phyloP scores from a whole-genome alignment of 2,329 filamentous ascomycete genomes.

The Metarhizium anisopliae region DNA sequence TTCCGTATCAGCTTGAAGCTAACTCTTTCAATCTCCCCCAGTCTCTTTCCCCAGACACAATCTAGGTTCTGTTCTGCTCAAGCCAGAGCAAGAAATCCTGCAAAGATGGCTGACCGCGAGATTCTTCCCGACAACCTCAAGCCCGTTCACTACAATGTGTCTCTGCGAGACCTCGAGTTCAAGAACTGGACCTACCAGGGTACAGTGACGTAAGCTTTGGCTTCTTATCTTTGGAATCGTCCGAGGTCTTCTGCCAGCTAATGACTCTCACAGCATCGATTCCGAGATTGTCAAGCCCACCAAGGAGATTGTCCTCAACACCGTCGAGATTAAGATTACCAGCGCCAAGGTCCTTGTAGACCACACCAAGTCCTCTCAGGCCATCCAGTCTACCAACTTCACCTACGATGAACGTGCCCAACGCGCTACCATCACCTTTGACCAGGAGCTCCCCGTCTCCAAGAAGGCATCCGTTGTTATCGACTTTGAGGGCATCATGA shows the following conservation, averaged over 20 bases:
- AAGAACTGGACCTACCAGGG: slow-evolving; percentile 70
- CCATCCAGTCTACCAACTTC: slow-evolving; percentile 56
- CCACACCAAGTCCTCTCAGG: slow-evolving; percentile 46
- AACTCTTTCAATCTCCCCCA: slow-evolving; percentile 5
- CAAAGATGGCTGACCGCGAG: slow-evolving; percentile 49
- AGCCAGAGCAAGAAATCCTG: slow-evolving; percentile 23
- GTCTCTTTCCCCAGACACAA: slow-evolving; percentile 17
- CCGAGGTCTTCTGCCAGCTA: not conserved
- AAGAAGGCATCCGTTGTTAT: slow-evolving; percentile 60
- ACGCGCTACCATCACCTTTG: slow-evolving; percentile 70
- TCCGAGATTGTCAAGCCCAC: slow-evolving; percentile 62
- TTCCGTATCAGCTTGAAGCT: not conserved
- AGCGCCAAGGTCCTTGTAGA: slow-evolving; percentile 51
- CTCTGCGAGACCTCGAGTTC: slow-evolving; percentile 75
- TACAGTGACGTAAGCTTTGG: slow-evolving; percentile 47
- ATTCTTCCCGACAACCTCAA: slow-evolving; percentile 59
- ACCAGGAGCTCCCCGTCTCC: slow-evolving; percentile 58
- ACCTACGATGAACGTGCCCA: slow-evolving; percentile 78
- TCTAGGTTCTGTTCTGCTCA: slow-evolving; percentile 26
- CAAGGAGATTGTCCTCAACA: slow-evolving; percentile 74
- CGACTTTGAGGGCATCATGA: slow-evolving; percentile 72
- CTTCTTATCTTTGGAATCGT: not conserved
- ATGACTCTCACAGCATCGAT: slow-evolving; percentile 49
- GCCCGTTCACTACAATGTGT: slow-evolving; percentile 78
- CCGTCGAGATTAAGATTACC: slow-evolving; percentile 72